phyloP scores from a whole-genome alignment of 768 basidiomycete species.

The Favolaschia claudopus region DNA sequence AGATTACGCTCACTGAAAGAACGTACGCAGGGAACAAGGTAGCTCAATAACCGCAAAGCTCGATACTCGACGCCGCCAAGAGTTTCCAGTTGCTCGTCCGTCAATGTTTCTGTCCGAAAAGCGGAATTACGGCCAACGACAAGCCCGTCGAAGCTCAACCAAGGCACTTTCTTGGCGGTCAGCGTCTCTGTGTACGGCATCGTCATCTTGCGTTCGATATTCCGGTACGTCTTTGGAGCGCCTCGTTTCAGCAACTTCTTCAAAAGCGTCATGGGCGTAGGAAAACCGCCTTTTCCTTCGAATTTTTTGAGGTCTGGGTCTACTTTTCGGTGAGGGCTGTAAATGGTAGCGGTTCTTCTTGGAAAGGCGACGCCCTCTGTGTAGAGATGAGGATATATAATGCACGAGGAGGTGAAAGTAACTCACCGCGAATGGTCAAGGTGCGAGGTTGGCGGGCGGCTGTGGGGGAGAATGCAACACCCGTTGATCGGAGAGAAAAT shows the following conservation, averaged over 20 bases:
- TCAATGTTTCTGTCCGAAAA: slow-evolving; percentile 60
- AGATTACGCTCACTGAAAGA: neutral
- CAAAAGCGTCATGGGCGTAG: slow-evolving; percentile 50
- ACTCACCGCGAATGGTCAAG: slow-evolving; percentile 23
- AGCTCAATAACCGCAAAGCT: slow-evolving; percentile 62
- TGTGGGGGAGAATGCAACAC: slow-evolving; percentile 20
- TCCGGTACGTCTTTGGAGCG: slow-evolving; percentile 53
- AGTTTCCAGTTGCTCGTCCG: slow-evolving; percentile 72
- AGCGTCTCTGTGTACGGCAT: slow-evolving; percentile 56
- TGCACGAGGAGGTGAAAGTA: neutral
- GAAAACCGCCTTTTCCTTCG: slow-evolving; percentile 54
- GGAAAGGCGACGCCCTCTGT: slow-evolving; percentile 36
- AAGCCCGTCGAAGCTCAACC: slow-evolving; percentile 51
- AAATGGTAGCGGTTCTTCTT: slow-evolving; percentile 43
- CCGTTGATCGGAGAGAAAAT: slow-evolving; percentile 10
- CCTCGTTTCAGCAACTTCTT: slow-evolving; percentile 44
- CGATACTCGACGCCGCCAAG: slow-evolving; percentile 81
- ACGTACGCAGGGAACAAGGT: slow-evolving; percentile 55
- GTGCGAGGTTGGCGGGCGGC: slow-evolving; percentile 17
- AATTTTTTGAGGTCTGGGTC: slow-evolving; percentile 41
- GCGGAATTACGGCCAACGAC: slow-evolving; percentile 68
- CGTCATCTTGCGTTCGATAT: slow-evolving; percentile 58
- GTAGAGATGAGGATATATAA: neutral
- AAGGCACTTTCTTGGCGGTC: slow-evolving; percentile 40
- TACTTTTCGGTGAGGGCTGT: slow-evolving; percentile 22